These are phyloP conservation scores for Mycena galopus DNA, from an alignment of 768 basidiomycete genomes.

Conservation along the genomic window DNA sequence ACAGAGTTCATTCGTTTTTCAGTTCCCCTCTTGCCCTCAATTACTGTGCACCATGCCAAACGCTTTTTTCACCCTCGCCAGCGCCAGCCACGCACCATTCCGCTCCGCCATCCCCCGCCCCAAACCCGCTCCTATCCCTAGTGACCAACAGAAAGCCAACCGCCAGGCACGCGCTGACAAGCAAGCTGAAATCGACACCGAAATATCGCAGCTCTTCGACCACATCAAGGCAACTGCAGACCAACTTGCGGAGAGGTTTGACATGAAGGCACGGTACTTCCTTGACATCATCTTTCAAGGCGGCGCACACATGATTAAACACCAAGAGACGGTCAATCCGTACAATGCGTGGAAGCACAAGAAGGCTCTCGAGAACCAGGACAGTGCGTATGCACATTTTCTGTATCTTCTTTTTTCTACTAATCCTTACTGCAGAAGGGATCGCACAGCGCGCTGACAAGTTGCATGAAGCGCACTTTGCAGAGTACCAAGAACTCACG, in stretches of 20 bases:
- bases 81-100: too few relatives aligned
- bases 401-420: background rate
- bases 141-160: too few relatives aligned
- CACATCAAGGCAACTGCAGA: background rate
- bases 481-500: constrained; percentile 24
- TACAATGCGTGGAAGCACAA: constrained; percentile 7
- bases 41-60: too few relatives aligned
- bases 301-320: too few relatives aligned
- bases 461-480: background rate
- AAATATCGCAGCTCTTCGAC: background rate
- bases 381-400: background rate
- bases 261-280: constrained; percentile 15
- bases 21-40: too few relatives aligned
- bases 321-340: constrained; percentile 4
- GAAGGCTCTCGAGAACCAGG: constrained; percentile 6
- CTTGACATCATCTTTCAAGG: constrained; percentile 20
- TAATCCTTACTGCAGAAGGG: background rate
- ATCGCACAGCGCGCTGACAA: background rate
- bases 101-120: too few relatives aligned
- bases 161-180: too few relatives aligned
- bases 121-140: too few relatives aligned
- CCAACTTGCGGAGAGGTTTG: background rate
- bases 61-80: too few relatives aligned
- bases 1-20: too few relatives aligned
- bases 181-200: too few relatives aligned